Evolutionary conservation across 208 protist genomes (phyloP).

Genomic region (Acanthamoeba castellanii): DNA sequence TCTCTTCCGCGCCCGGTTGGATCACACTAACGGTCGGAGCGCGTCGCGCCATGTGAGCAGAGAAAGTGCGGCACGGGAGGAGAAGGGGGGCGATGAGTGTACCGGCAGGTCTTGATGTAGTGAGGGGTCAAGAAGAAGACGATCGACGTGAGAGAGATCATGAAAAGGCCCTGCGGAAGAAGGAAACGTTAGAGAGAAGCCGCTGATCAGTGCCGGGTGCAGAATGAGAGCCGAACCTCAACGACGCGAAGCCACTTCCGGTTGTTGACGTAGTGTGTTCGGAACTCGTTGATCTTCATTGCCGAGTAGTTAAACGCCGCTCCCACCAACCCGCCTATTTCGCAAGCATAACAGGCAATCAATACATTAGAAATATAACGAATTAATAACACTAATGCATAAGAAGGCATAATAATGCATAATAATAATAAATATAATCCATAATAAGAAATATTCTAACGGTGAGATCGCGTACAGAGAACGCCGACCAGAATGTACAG

Average conservation of each 20-base stretch:
- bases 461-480: too few relatives aligned
- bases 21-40: neutral
- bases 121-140: neutral
- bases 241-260: conserved; percentile 24
- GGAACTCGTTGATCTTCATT: conserved; percentile 26
- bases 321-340: neutral
- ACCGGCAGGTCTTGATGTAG: conserved; percentile 9
- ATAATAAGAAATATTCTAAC: neutral
- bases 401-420: too few relatives aligned
- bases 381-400: too few relatives aligned
- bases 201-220: too few relatives aligned
- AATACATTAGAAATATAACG: too few relatives aligned
- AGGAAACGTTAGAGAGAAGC: too few relatives aligned
- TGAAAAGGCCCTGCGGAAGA: conserved; percentile 27
- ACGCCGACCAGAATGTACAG: neutral
- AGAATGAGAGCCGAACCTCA: neutral
- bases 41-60: neutral
- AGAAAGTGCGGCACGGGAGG: too few relatives aligned
- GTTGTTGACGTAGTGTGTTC: conserved; percentile 25
- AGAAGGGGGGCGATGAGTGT: neutral
- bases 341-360: too few relatives aligned
- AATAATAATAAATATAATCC: too few relatives aligned
- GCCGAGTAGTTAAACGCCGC: conserved; percentile 17
- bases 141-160: conserved; percentile 37
- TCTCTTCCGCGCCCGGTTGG: neutral